These are phyloP conservation scores for Protomyces lactucae-debilis DNA, from an alignment of 1,139 yeast species.

Conservation along the genomic window DNA sequence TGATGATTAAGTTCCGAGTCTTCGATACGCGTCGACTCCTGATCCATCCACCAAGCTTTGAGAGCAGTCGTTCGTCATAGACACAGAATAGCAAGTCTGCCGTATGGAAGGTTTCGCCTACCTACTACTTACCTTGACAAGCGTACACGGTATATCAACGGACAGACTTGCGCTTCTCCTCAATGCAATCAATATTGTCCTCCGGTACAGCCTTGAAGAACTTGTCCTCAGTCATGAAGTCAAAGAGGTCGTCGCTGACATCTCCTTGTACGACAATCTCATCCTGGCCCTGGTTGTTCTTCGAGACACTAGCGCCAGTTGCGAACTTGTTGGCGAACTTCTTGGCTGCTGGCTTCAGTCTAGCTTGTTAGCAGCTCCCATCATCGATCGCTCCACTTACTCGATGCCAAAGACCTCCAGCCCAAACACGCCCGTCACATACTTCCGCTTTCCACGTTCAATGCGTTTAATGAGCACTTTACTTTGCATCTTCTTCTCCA, in stretches of 20 bases:
- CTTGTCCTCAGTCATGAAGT: conserved; percentile 56
- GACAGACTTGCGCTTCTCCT: conserved; percentile 24
- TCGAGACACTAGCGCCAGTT: conserved; percentile 93
- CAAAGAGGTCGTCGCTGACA: conserved; percentile 86
- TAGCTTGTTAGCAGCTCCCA: neutral
- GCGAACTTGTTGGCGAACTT: conserved; percentile 92
- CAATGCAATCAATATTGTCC: conserved; percentile 31
- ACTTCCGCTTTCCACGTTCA: conserved; percentile 85
- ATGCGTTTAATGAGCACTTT: conserved; percentile 80
- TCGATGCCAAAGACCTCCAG: conserved; percentile 82
- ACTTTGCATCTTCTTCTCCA: conserved; percentile 69
- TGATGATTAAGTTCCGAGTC: conserved; percentile 24
- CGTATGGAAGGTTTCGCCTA: neutral
- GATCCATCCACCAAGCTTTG: neutral
- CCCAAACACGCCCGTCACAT: conserved; percentile 79
- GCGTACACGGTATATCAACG: neutral
- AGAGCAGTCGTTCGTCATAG: neutral
- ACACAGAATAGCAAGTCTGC: neutral
- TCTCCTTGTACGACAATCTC: conserved; percentile 94
- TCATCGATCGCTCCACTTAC: conserved; percentile 15
- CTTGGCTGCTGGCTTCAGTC: conserved; percentile 79
- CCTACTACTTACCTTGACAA: neutral
- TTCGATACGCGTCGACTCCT: conserved; percentile 26
- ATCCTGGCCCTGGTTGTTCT: conserved; percentile 85
- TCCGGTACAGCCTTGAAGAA: conserved; percentile 51